These are phyloP conservation scores for Fusarium albosuccineum DNA, from an alignment of 2,329 filamentous ascomycete species.

Conservation along the genomic window DNA sequence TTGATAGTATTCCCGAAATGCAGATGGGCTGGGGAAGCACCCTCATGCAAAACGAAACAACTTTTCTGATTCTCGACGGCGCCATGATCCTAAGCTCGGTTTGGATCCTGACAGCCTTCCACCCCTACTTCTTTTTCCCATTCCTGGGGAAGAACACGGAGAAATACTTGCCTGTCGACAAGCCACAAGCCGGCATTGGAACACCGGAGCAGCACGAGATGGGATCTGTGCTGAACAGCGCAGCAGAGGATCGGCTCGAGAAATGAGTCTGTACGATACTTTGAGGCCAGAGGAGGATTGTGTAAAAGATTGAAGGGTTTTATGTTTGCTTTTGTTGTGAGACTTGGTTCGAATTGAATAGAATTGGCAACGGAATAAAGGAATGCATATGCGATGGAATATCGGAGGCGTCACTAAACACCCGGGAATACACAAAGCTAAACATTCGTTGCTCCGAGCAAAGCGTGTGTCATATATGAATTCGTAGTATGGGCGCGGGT, in stretches of 20 bases:
- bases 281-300: too few relatives aligned
- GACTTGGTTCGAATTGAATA: too few relatives aligned
- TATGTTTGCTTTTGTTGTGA: too few relatives aligned
- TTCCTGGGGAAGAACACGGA: slow-evolving; percentile 23
- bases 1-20: slow-evolving; percentile 33
- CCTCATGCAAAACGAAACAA: slow-evolving; percentile 41
- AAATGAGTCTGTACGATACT: neutral
- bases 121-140: slow-evolving; percentile 36
- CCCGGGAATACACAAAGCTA: too few relatives aligned
- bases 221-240: neutral
- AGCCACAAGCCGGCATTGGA: neutral
- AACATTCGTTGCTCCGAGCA: too few relatives aligned
- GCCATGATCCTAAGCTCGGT: slow-evolving; percentile 35
- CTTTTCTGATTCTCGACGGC: slow-evolving; percentile 36
- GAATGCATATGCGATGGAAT: too few relatives aligned
- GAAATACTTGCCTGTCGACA: slow-evolving; percentile 7
- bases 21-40: slow-evolving; percentile 39
- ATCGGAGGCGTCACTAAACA: too few relatives aligned
- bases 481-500: too few relatives aligned
- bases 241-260: neutral
- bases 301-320: too few relatives aligned
- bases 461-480: too few relatives aligned
- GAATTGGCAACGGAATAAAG: too few relatives aligned
- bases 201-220: neutral
- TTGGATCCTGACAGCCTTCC: slow-evolving; percentile 35